Evolutionary conservation across 176 grass and related monocot genomes (phyloP).

Genomic region (Zizania latifolia): DNA sequence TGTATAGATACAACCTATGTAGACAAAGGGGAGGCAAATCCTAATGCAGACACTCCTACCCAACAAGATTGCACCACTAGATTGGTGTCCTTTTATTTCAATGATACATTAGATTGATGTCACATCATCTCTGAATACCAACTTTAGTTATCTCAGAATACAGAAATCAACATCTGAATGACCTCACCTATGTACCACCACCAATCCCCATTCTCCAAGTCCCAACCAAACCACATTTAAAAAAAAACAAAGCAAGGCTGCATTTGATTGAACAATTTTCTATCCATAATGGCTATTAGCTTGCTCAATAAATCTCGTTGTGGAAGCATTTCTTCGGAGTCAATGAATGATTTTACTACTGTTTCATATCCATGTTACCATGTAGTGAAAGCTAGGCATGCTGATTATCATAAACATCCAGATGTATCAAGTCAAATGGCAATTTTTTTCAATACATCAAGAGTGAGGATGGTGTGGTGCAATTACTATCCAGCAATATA

Average conservation of each 20-base stretch:
- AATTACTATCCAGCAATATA: background rate
- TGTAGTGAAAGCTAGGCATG: too few relatives aligned
- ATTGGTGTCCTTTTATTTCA: background rate
- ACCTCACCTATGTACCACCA: constrained; percentile 11
- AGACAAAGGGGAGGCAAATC: background rate
- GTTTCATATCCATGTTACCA: background rate
- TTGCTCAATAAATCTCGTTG: background rate
- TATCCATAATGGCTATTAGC: background rate
- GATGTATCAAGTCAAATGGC: background rate
- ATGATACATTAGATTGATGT: background rate
- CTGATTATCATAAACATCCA: background rate
- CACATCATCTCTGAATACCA: background rate
- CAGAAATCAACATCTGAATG: constrained; percentile 7
- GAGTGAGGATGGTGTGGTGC: background rate
- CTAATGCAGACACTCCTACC: background rate
- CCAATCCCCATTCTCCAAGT: constrained; percentile 16
- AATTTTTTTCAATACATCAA: background rate
- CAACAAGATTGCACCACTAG: background rate
- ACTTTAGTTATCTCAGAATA: background rate
- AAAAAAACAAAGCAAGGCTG: constrained; percentile 1
- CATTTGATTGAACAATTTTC: constrained; percentile 3
- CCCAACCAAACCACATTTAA: constrained; percentile 23
- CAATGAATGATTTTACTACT: background rate
- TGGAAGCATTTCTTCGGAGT: too few relatives aligned
- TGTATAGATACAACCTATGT: background rate